Evolutionary conservation across 2,329 filamentous ascomycete species (phyloP).

Genomic region (Colletotrichum lupini): DNA sequence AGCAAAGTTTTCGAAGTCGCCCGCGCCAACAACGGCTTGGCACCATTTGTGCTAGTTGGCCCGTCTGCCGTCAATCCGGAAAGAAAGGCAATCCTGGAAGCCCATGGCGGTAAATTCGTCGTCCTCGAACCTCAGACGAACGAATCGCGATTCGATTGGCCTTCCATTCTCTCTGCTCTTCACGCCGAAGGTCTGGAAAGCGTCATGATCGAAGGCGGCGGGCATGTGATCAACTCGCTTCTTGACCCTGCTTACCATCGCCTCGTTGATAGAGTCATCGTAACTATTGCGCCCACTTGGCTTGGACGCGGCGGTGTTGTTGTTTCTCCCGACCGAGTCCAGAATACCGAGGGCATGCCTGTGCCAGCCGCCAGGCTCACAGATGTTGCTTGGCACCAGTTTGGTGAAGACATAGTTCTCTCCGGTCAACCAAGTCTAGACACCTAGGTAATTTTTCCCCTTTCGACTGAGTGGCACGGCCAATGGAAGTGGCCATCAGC

Average conservation of each 20-base stretch:
- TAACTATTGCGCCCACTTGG: constrained; percentile 92
- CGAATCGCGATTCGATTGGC: constrained; percentile 69
- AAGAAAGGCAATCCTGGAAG: constrained; percentile 55
- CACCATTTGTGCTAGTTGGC: constrained; percentile 77
- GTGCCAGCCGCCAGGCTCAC: constrained; percentile 73
- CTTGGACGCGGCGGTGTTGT: constrained; percentile 85
- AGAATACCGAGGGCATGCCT: constrained; percentile 60
- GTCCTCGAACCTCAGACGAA: constrained; percentile 43
- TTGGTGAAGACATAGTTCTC: constrained; percentile 86
- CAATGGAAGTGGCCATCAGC: background rate
- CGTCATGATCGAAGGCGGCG: constrained; percentile 94
- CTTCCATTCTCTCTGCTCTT: constrained; percentile 70
- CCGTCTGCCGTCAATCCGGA: constrained; percentile 51
- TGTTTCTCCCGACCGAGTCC: constrained; percentile 75
- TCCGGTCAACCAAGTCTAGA: constrained; percentile 68
- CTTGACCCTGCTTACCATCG: constrained; percentile 69
- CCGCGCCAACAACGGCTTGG: constrained; percentile 72
- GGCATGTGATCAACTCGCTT: constrained; percentile 82
- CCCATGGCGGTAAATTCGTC: constrained; percentile 65
- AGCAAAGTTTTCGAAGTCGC: constrained; percentile 76
- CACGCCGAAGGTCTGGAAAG: constrained; percentile 72
- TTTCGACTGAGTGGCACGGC: background rate
- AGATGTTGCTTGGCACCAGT: constrained; percentile 78
- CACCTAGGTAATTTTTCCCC: constrained; percentile 14
- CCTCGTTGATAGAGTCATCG: constrained; percentile 82